These are phyloP conservation scores for Lentinula sp. DNA, from an alignment of 768 basidiomycete genomes.

Conservation along the genomic window DNA sequence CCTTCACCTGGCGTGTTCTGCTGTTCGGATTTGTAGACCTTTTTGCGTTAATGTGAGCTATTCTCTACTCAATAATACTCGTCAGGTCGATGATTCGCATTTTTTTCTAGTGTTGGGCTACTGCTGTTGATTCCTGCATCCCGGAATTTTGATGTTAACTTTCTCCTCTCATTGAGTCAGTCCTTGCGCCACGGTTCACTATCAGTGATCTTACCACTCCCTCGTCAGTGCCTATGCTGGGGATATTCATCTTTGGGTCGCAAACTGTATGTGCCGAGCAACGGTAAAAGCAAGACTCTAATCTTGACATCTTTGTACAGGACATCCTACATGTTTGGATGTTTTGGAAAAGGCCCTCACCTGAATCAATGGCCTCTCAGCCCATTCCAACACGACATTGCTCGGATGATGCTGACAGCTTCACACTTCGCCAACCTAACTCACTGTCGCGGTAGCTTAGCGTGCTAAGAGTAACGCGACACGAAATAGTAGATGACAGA, in stretches of 20 bases:
- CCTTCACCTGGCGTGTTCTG: neutral
- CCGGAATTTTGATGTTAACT: neutral
- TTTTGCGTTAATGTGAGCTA: neutral
- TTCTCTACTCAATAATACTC: neutral
- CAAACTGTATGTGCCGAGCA: neutral
- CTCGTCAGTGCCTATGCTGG: neutral
- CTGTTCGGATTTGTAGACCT: slow-evolving; percentile 1
- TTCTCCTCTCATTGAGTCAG: neutral
- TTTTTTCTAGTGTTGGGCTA: neutral
- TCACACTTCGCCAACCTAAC: too few relatives aligned
- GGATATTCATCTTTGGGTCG: neutral
- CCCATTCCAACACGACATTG: neutral
- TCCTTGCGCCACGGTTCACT: neutral
- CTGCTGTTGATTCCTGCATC: neutral
- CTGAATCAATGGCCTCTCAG: neutral
- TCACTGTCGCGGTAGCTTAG: too few relatives aligned
- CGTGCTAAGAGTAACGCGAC: too few relatives aligned
- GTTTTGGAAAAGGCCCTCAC: neutral
- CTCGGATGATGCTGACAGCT: neutral
- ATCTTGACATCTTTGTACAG: neutral
- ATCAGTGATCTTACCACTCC: neutral
- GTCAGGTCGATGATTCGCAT: neutral
- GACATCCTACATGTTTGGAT: slow-evolving; percentile 1
- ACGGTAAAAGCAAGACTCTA: neutral
- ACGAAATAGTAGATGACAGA: too few relatives aligned